Evolutionary conservation across 352 stramenopile genomes (phyloP), one percentile per base, ranked within the genome.

Genomic region (Pythium utonaiense): DNA sequence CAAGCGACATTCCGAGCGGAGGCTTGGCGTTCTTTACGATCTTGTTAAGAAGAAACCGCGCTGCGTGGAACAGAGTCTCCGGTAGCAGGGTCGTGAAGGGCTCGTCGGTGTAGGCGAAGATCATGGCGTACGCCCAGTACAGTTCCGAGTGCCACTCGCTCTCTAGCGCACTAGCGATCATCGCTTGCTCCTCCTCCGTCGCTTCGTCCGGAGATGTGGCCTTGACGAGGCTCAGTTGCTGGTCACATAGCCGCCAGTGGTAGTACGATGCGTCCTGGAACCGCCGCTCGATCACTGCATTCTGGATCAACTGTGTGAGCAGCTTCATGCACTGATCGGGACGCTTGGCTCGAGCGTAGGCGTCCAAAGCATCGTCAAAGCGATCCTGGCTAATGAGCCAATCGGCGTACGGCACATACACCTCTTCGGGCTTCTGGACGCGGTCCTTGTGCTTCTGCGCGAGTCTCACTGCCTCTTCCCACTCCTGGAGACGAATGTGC

Each of bases 241-340:
- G 88, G 34, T 96, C 88, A 19, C 80, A 89, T 1, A 98, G 74
- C n/a, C 93, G 67, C 83, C 84, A 98, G 70, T 98, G 88, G 67
- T 97, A 98, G 73, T 98, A 96, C 7, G 89, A 79, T 19, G 93
- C 93, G 53, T 98, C 89, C 30, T 91, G 73, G 63, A 95, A 98
- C 17, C 91, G 77, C 16, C 69, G 68, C 66, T 98, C 91, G 7
- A 55, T 66, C 7, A 97, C 86, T 12, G 95, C 87, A 55, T 96
- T 97, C 33, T 88, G 69, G 41, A 96, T 95, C 3, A 98, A 67
- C 66, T 97, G 83, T 31, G 66, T 64, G n/a, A 98, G 79, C 55
- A 98, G 62, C 25, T 71, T 75, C 12, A 76, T 69, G 69, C 87
- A 94, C 45, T 97, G 73, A 53, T 98, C 91, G 5, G 79, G 81